phyloP scores from a whole-genome alignment of 2,329 filamentous ascomycete species.

The Paracoccidioides brasiliensis region DNA sequence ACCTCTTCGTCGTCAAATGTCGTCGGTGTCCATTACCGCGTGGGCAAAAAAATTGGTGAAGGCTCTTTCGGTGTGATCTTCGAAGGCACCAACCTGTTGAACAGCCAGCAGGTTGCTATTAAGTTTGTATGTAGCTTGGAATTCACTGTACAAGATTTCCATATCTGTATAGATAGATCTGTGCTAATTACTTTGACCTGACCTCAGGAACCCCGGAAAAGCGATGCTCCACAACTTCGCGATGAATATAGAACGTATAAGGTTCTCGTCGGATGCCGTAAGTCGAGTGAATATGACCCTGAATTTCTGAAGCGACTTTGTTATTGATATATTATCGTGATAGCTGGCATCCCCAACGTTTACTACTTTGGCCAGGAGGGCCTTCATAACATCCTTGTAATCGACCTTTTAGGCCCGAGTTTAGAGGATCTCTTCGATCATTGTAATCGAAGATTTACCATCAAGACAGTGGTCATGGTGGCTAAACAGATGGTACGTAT shows the following conservation, averaged over 20 bases:
- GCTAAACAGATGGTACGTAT: conserved; percentile 84
- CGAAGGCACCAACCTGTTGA: conserved; percentile 94
- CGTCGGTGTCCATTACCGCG: conserved; percentile 94
- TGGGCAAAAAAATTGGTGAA: conserved; percentile 99
- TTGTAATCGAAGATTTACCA: conserved; percentile 86
- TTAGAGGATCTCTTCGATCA: conserved; percentile 96
- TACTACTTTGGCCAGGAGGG: conserved; percentile 99
- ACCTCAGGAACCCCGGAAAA: conserved; percentile 87
- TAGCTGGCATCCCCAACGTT: conserved; percentile 96
- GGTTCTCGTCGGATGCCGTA: conserved; percentile 97
- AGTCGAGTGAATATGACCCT: conserved; percentile 35
- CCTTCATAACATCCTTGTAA: conserved; percentile 96
- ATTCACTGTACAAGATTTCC: too few species aligned
- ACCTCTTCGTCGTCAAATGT: conserved; percentile 90
- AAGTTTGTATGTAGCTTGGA: conserved; percentile 63
- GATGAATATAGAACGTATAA: conserved; percentile 99
- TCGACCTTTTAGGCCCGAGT: conserved; percentile 87
- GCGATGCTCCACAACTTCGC: conserved; percentile 90
- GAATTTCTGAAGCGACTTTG: conserved; percentile 7
- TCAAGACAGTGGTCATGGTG: conserved; percentile 98
- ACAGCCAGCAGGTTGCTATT: conserved; percentile 98
- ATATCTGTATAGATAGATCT: conserved; percentile 13
- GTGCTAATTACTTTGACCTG: conserved; percentile 4
- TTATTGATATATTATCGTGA: neutral
- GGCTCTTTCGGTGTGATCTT: conserved; percentile 98